Conservation (phyloP, 768 basidiomycete species). For the Calocybe cyanea region DNA sequence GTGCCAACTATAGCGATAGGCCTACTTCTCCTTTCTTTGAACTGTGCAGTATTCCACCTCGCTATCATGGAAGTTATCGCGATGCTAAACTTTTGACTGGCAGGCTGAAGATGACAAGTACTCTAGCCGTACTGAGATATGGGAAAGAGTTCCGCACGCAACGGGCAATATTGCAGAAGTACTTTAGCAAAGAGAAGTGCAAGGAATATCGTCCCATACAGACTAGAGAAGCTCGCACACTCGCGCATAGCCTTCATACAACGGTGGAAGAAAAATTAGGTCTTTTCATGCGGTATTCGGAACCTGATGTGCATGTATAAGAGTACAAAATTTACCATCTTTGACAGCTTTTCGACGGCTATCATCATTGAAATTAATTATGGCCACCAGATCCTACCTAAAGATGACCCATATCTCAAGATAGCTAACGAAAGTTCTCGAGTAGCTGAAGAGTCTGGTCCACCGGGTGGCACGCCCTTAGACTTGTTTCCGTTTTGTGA, state of each 20-base stretch:
- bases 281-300: constrained; percentile 13
- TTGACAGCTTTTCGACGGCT: constrained; percentile 9
- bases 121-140: constrained; percentile 11
- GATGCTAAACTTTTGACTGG: too few species aligned
- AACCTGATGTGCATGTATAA: background rate
- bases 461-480: constrained; percentile 19
- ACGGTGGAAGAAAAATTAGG: constrained; percentile 14
- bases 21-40: constrained; percentile 22
- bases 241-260: constrained; percentile 12
- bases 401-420: constrained; percentile 34
- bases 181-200: constrained; percentile 9
- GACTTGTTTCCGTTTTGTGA: constrained; percentile 23
- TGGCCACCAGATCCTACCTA: constrained; percentile 27
- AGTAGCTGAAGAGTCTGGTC: constrained; percentile 19
- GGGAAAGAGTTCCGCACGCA: constrained; percentile 14
- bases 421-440: constrained; percentile 29
- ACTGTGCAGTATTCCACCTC: background rate
- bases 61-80: too few species aligned
- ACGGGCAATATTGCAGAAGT: constrained; percentile 8
- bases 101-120: constrained; percentile 7
- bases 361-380: constrained; percentile 25
- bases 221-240: constrained; percentile 13
- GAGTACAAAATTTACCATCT: background rate
- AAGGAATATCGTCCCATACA: constrained; percentile 6
- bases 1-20: constrained; percentile 30